Evolutionary conservation across 306 rosid genomes (phyloP).

Genomic region (Arachis stenosperma): DNA sequence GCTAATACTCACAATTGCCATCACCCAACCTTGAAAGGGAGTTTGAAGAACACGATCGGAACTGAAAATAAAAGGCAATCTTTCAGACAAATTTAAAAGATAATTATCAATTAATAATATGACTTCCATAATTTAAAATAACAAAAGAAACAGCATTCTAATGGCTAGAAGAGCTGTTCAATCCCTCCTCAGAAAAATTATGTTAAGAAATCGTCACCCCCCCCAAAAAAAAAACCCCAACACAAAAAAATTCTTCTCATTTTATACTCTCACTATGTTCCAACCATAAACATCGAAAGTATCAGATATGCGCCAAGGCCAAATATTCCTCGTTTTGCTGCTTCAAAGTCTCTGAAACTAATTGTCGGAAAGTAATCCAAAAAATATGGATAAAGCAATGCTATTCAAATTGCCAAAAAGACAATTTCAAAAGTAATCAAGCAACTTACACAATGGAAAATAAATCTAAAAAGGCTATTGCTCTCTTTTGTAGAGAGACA

Average conservation of each 20-base stretch:
- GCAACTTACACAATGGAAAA: not conserved
- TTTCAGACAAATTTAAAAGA: constrained; percentile 30
- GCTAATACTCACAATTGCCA: constrained; percentile 87
- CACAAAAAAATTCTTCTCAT: not conserved
- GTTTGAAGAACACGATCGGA: constrained; percentile 94
- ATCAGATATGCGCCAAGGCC: not conserved
- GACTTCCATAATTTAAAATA: constrained; percentile 10
- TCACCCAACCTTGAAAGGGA: constrained; percentile 93
- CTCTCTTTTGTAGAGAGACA: not conserved
- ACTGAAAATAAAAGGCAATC: constrained; percentile 51
- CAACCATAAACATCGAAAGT: not conserved
- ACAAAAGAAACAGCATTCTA: not conserved
- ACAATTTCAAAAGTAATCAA: not conserved
- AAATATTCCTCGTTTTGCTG: not conserved
- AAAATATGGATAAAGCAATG: not conserved
- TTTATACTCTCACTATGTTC: not conserved
- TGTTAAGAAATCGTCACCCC: not conserved
- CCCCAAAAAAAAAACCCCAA: not conserved
- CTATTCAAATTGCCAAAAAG: not conserved
- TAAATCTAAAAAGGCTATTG: not conserved
- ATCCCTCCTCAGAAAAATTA: not conserved
- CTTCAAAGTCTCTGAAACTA: not conserved
- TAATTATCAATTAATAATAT: constrained; percentile 1
- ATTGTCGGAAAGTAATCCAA: not conserved
- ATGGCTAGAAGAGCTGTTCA: not conserved